Evolutionary conservation across 2,329 filamentous ascomycete species (phyloP), one percentile per base, ranked within the genome.

Genomic region (Dactylellina sp.): DNA sequence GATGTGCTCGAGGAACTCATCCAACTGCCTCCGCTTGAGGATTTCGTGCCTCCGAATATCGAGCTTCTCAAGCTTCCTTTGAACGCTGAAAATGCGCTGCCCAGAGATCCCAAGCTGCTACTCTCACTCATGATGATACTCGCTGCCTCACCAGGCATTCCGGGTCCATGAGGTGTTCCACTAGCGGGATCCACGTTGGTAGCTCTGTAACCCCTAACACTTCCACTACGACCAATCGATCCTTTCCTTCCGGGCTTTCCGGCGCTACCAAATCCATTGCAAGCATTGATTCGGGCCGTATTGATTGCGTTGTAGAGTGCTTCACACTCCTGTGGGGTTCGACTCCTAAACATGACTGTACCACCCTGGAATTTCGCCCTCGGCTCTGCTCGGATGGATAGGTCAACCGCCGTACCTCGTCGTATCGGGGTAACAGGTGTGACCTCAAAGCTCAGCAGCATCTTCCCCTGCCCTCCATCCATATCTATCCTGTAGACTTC

Each of bases 371-470:
- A 93, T 75, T 91, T 87, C 35, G 85, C 80, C 5, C 91, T 90
- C 24, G 93, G 90, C 0, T 92, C 92, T 5, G 94, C 97, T 55
- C 93, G 90, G 76, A 99, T 92, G 76, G 96, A 95, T 61, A 99
- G 91, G 80, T 99, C 95, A 32, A 99, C 87, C 2, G 91, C 91
- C 20, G 93, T 99, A 78, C 93, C 95, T 79, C 94, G 90, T 75
- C 94, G 88, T 75, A 98, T 89, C 77, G 93, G 90, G 6, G 98
- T 94, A 39, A 97, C 84, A 0, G 95, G 95, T 0, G 94, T 98
- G 44, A 99, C 87, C 79, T 97, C 92, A 35, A 97, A 86, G 4
- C 90, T 91, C 46, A 89, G 83, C 18, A 89, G 80, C 2, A 87
- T 86, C 37, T 77, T 78, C 1, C 81, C 80, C 52, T 80, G 79